Conservation (phyloP, 2,329 filamentous ascomycete genomes). For the Grosmannia serpens region DNA sequence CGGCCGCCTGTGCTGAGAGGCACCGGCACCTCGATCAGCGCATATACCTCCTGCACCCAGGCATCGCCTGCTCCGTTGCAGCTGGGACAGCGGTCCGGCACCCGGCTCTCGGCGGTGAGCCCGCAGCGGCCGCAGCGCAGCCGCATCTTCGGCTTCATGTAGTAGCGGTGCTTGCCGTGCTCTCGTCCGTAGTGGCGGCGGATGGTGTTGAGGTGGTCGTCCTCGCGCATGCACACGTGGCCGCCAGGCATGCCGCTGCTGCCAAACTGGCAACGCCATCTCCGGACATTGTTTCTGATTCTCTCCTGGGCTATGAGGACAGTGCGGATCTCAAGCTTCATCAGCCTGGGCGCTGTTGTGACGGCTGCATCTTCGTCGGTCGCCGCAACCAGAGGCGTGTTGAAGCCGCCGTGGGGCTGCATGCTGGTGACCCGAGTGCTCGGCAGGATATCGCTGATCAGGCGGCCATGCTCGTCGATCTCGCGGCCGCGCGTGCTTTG, state of each 20-base stretch:
- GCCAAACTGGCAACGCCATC: constrained; percentile 11
- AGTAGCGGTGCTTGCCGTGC: constrained; percentile 11
- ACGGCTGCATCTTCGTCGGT: not conserved
- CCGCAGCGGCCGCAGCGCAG: constrained; percentile 6
- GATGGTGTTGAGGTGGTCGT: constrained; percentile 11
- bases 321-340: constrained; percentile 7
- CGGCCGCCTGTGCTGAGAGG: not conserved
- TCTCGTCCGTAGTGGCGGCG: constrained; percentile 14
- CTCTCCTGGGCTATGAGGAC: constrained; percentile 9
- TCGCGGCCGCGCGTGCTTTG: not conserved
- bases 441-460: not conserved
- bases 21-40: constrained; percentile 9
- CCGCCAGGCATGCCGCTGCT: not conserved
- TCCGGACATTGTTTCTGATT: constrained; percentile 4
- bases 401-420: not conserved
- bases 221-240: constrained; percentile 10
- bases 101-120: not conserved
- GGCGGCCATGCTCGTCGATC: constrained; percentile 1
- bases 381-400: not conserved
- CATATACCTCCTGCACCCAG: constrained; percentile 11
- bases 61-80: constrained; percentile 1
- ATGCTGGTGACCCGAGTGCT: not conserved
- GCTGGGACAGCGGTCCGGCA: constrained; percentile 3
- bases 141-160: constrained; percentile 4
- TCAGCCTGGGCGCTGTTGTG: not conserved